A percentile compares a stretch with the other conserved stretches of the same genome.
Evolutionary conservation across 2,329 filamentous ascomycete species (phyloP).

Genomic region (Fusarium sp.): DNA sequence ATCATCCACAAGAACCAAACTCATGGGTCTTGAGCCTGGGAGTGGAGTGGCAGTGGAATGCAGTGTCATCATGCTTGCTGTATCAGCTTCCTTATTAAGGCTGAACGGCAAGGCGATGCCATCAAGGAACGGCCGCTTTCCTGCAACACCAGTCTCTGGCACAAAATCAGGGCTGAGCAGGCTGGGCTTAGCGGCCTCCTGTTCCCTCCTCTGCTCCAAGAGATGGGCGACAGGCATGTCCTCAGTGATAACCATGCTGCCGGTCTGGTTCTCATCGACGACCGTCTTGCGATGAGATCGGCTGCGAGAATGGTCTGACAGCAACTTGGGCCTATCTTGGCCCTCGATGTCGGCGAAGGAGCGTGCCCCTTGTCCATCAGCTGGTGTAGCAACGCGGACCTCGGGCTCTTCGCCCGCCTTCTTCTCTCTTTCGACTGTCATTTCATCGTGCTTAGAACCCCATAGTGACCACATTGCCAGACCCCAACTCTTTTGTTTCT

Average conservation of each 20-base stretch:
- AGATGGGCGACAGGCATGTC: slow-evolving; percentile 59
- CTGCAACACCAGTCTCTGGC: slow-evolving; percentile 63
- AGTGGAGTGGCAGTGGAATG: slow-evolving; percentile 54
- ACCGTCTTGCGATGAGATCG: slow-evolving; percentile 61
- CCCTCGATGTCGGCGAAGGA: slow-evolving; percentile 55
- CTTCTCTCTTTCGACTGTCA: slow-evolving; percentile 71
- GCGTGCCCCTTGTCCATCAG: slow-evolving; percentile 58
- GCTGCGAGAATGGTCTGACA: slow-evolving; percentile 47
- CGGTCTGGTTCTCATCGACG: slow-evolving; percentile 64
- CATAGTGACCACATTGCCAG: slow-evolving; percentile 87
- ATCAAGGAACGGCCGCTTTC: slow-evolving; percentile 74
- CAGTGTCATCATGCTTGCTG: slow-evolving; percentile 78
- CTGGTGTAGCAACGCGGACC: slow-evolving; percentile 49
- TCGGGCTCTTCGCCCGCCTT: slow-evolving; percentile 58
- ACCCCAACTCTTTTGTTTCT: slow-evolving; percentile 76
- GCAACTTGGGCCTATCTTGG: slow-evolving; percentile 49
- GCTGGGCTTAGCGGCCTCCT: slow-evolving; percentile 54
- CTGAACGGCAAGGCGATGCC: slow-evolving; percentile 81
- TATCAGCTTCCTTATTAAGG: slow-evolving; percentile 71
- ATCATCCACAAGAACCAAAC: slow-evolving; percentile 32
- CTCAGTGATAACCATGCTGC: slow-evolving; percentile 47
- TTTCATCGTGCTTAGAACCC: slow-evolving; percentile 90
- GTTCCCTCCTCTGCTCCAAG: slow-evolving; percentile 55
- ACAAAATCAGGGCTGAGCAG: slow-evolving; percentile 58
- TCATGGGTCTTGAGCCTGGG: slow-evolving; percentile 51